Percentiles rank a stretch among this genome's conserved stretches.
Evolutionary conservation across 2,329 filamentous ascomycete genomes (phyloP).

Genomic region (Dendryphion nanum): DNA sequence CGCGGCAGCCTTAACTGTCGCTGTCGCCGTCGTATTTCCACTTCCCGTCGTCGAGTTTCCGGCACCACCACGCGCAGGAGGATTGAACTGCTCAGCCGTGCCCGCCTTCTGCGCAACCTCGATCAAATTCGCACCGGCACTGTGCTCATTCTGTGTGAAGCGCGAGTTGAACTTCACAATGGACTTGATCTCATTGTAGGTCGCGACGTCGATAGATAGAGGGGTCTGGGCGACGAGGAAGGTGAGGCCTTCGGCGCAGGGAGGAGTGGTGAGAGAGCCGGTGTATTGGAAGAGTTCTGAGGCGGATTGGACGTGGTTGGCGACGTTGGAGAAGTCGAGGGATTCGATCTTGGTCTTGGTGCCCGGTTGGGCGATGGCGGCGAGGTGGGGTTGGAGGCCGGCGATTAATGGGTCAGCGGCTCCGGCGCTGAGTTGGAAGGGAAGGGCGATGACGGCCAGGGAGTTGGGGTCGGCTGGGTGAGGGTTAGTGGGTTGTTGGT

Average conservation of each 20-base stretch:
- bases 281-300: slow-evolving; percentile 50
- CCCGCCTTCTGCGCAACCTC: slow-evolving; percentile 10
- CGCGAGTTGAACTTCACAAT: slow-evolving; percentile 57
- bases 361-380: slow-evolving; percentile 43
- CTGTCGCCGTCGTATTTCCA: background rate
- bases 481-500: background rate
- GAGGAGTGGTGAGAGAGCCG: slow-evolving; percentile 63
- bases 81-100: slow-evolving; percentile 6
- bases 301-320: slow-evolving; percentile 37
- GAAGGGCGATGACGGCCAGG: slow-evolving; percentile 42
- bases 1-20: background rate
- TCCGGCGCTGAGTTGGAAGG: slow-evolving; percentile 43
- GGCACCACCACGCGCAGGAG: background rate
- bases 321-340: slow-evolving; percentile 47
- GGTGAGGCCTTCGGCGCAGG: slow-evolving; percentile 57
- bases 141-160: slow-evolving; percentile 53
- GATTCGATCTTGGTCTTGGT: slow-evolving; percentile 25
- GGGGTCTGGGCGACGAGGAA: slow-evolving; percentile 54
- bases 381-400: slow-evolving; percentile 32
- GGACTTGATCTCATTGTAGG: slow-evolving; percentile 52
- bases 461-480: slow-evolving; percentile 29
- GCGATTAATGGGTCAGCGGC: slow-evolving; percentile 30
- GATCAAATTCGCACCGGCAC: slow-evolving; percentile 45
- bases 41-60: background rate
- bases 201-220: slow-evolving; percentile 48